Evolutionary conservation across 2,329 filamentous ascomycete species (phyloP), one percentile per base, ranked within the genome.

Genomic region (Metarhizium anisopliae): DNA sequence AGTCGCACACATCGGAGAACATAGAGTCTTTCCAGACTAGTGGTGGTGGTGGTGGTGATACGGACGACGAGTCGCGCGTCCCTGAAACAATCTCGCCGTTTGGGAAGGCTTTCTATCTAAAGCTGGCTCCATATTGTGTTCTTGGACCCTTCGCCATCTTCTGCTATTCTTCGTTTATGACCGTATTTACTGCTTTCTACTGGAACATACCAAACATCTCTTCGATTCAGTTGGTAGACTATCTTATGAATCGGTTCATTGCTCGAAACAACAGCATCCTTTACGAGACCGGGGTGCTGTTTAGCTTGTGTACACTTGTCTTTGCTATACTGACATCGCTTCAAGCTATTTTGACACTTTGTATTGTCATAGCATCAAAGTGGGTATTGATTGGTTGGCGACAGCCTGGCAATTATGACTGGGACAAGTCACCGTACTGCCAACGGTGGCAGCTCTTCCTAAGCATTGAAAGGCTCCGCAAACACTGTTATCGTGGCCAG

Each of bases 361-460:
- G 61, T 2, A 59, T 77, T 35, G 69, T 78, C 43, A 72, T 82
- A 55, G 67, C 59, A 2, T 66, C 74, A 8, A 82, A 83, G 62
- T 82, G 80, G 79, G 55, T 68, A 2, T 64, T 82, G 2, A 68
- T 82, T 29, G 79, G 79, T 16, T 74, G 74, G 20, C 71, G 79
- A 43, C 66, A 67, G 58, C 74, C 75, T 3, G 80, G 80, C 14
- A 77, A 77, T 58, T 80, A 80, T 60, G 77, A 81, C 65, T 83
- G 80, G 80, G 80, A 83, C 62, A 76, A 76, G 64, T 76, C 70
- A 20, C 70, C 72, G 16, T 83, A 82, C 66, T 82, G 79, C 65
- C 80, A 83, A 61, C 75, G 78, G 38, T 83, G 80, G 79, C 79
- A 83, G 61, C 62, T 82, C 8, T 79, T 78, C 62, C 69, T 82